Evolutionary conservation across 345 rosid genomes (phyloP).

Genomic region (Salix udensis): DNA sequence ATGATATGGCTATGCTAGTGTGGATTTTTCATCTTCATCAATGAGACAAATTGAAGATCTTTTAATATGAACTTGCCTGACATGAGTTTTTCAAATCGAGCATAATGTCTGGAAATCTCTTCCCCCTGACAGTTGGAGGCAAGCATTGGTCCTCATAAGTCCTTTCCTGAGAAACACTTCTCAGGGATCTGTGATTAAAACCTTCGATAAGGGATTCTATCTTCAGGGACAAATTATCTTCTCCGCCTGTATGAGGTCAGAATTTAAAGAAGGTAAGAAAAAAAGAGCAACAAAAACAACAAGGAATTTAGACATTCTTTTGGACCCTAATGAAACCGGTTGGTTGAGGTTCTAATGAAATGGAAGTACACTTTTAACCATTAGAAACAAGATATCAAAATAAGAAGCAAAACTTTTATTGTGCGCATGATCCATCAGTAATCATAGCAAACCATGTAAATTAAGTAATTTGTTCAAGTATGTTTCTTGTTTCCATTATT

Average conservation of each 20-base stretch:
- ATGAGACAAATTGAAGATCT: neutral
- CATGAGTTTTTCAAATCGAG: slow-evolving; percentile 35
- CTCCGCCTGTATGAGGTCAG: slow-evolving; percentile 26
- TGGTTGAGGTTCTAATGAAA: neutral
- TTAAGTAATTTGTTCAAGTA: neutral
- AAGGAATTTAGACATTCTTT: neutral
- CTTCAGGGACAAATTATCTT: slow-evolving; percentile 47
- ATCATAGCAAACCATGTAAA: neutral
- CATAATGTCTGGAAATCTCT: slow-evolving; percentile 29
- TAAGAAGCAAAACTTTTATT: too few species aligned
- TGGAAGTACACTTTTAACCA: neutral
- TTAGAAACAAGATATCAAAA: neutral
- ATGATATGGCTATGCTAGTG: neutral
- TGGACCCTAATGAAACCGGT: neutral
- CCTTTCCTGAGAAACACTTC: slow-evolving; percentile 16
- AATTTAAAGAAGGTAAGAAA: neutral
- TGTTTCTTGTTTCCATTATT: neutral
- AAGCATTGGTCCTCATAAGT: slow-evolving; percentile 26
- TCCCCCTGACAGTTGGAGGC: slow-evolving; percentile 19
- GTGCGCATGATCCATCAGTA: neutral
- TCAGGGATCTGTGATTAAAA: slow-evolving; percentile 31
- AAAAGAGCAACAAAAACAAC: neutral
- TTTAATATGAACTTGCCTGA: slow-evolving; percentile 38
- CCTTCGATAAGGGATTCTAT: slow-evolving; percentile 45
- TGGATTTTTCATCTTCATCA: neutral